A percentile compares a stretch with the other conserved stretches of the same genome.
These are phyloP conservation scores for Coelastrella sp. DNA, from an alignment of 139 green algal species.

Conservation along the genomic window DNA sequence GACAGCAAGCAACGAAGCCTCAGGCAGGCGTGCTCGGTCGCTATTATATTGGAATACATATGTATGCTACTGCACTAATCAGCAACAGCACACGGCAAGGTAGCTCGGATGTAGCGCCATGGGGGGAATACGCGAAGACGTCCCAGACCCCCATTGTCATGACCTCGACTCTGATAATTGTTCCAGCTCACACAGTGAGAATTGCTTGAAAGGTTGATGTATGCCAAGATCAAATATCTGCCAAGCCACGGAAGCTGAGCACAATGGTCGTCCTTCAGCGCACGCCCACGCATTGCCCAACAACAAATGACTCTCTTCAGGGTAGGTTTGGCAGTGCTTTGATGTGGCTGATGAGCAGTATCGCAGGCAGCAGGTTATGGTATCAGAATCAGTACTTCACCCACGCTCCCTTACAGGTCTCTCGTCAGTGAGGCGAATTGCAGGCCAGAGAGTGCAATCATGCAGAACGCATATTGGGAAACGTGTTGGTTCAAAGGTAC, in stretches of 20 bases:
- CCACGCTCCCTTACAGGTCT: not conserved
- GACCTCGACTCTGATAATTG: too few species aligned
- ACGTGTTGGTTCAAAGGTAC: constrained; percentile 24
- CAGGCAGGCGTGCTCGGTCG: too few species aligned
- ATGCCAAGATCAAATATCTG: too few species aligned
- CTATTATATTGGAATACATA: too few species aligned
- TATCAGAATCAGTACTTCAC: not conserved
- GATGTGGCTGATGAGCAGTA: not conserved
- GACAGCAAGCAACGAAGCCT: too few species aligned
- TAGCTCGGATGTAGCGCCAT: too few species aligned
- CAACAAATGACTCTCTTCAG: not conserved
- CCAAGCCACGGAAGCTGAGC: not conserved
- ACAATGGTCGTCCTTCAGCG: constrained; percentile 10
- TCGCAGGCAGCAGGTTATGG: not conserved
- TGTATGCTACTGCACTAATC: too few species aligned
- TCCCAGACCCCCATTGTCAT: not conserved
- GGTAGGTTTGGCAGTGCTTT: not conserved
- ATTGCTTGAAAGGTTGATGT: too few species aligned
- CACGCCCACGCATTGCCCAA: not conserved
- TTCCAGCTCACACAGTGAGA: too few species aligned
- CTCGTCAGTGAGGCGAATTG: constrained; percentile 22
- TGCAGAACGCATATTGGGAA: not conserved
- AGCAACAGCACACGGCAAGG: not conserved
- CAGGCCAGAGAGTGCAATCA: constrained; percentile 6
- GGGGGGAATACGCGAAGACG: not conserved